A percentile compares a stretch with the other conserved stretches of the same genome.
phyloP scores from a whole-genome alignment of 2,329 filamentous ascomycete species.

The Drechslerella dactyloides region DNA sequence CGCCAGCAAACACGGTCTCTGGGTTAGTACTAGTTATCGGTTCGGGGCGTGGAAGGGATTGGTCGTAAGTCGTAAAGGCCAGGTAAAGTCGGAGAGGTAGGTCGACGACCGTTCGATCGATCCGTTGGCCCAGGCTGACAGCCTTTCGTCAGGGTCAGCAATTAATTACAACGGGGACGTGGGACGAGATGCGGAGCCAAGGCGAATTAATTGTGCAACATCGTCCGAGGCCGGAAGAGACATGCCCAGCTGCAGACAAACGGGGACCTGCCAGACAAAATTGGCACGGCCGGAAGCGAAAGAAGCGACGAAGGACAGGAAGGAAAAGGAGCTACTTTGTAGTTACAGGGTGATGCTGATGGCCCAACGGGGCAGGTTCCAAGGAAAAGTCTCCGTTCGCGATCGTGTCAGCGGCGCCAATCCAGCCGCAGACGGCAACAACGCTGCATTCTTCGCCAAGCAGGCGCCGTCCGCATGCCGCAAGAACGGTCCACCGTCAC shows the following conservation, averaged over 20 bases:
- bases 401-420: not conserved
- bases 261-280: not conserved
- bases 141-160: no score
- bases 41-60: no score
- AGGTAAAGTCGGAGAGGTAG: not conserved
- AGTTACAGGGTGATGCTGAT: not conserved
- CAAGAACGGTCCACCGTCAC: not conserved
- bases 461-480: not conserved
- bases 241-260: not conserved
- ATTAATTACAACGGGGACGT: not conserved
- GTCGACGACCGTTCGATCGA: not conserved
- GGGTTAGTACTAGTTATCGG: not conserved
- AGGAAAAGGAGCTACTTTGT: not conserved
- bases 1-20: not conserved
- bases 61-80: no score
- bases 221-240: slow-evolving; percentile 7
- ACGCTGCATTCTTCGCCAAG: not conserved
- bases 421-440: not conserved
- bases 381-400: slow-evolving; percentile 5
- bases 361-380: slow-evolving; percentile 1
- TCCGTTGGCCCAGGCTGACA: no score
- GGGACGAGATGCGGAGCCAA: not conserved
- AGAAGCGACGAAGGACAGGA: not conserved
- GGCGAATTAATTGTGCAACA: not conserved
- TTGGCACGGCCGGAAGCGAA: not conserved